phyloP scores from a whole-genome alignment of 2,329 filamentous ascomycete genomes.

The Penicillium palitans region DNA sequence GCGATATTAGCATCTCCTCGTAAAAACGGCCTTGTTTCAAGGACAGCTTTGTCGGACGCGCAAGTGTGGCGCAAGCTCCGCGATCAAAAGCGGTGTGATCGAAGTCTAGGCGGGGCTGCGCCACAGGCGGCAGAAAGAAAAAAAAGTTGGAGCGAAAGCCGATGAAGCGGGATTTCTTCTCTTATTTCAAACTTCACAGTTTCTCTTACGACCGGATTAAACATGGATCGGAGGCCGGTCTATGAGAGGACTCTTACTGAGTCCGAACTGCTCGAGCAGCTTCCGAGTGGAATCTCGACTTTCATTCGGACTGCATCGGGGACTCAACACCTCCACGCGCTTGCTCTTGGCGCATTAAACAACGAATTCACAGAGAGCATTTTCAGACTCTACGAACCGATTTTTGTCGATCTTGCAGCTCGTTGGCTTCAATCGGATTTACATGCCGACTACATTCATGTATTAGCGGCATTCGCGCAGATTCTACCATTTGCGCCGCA shows the following conservation, averaged over 20 bases:
- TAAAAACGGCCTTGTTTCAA: slow-evolving; percentile 9
- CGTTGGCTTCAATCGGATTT: slow-evolving; percentile 62
- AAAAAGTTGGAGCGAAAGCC: slow-evolving; percentile 27
- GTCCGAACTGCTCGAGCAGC: slow-evolving; percentile 51
- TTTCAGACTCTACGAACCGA: slow-evolving; percentile 70
- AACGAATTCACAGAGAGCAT: slow-evolving; percentile 69
- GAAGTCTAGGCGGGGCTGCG: slow-evolving; percentile 28
- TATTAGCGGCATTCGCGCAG: slow-evolving; percentile 73
- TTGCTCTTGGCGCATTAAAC: slow-evolving; percentile 69
- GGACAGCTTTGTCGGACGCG: slow-evolving; percentile 19
- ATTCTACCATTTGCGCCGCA: slow-evolving; percentile 80
- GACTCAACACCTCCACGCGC: slow-evolving; percentile 67
- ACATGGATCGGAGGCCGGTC: slow-evolving; percentile 42
- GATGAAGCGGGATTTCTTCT: slow-evolving; percentile 20
- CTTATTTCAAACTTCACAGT: slow-evolving; percentile 31
- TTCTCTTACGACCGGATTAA: slow-evolving; percentile 36
- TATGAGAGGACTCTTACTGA: slow-evolving; percentile 57
- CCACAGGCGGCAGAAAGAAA: slow-evolving; percentile 38
- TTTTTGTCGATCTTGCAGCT: slow-evolving; percentile 80
- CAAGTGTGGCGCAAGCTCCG: slow-evolving; percentile 33
- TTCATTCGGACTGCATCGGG: slow-evolving; percentile 65
- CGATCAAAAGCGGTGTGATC: slow-evolving; percentile 5
- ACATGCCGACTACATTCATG: slow-evolving; percentile 36
- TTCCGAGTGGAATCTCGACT: slow-evolving; percentile 70
- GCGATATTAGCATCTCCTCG: slow-evolving; percentile 20